Percentiles rank a stretch among this genome's conserved stretches.
These are phyloP conservation scores for Tulasnella sp. DNA, from an alignment of 768 basidiomycete genomes.

Conservation along the genomic window DNA sequence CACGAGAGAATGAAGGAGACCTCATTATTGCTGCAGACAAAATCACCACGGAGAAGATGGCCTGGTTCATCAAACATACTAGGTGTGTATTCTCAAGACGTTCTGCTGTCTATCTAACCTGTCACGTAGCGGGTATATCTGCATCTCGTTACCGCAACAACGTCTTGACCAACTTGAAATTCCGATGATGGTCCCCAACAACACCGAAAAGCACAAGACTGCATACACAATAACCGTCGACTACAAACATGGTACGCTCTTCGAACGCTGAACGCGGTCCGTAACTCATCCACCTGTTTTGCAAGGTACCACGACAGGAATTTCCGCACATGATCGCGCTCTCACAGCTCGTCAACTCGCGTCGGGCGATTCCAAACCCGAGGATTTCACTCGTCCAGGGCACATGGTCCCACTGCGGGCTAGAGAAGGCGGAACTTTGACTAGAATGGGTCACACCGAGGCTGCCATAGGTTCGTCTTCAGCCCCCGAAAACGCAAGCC, in stretches of 20 bases:
- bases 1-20: constrained; percentile 94
- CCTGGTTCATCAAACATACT: constrained; percentile 94
- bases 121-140: constrained; percentile 72
- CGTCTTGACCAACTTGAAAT: constrained; percentile 68
- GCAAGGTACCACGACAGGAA: constrained; percentile 84
- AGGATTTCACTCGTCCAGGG: constrained; percentile 83
- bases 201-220: constrained; percentile 82
- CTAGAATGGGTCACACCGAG: constrained; percentile 91
- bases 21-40: constrained; percentile 75
- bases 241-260: constrained; percentile 61
- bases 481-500: not conserved
- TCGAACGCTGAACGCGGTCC: not conserved
- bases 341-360: constrained; percentile 78
- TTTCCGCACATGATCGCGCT: constrained; percentile 90
- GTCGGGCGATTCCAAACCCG: constrained; percentile 28
- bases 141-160: constrained; percentile 64
- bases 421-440: constrained; percentile 68
- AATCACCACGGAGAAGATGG: constrained; percentile 93
- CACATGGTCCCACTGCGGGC: constrained; percentile 92
- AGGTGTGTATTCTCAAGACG: constrained; percentile 42
- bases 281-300: not conserved
- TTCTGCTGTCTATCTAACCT: not conserved
- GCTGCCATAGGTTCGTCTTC: constrained; percentile 44
- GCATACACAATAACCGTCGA: constrained; percentile 92
- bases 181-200: constrained; percentile 87